Conservation (phyloP, 1,284 basidiomycete species). For the Pyrrhoderma lamaoense region DNA sequence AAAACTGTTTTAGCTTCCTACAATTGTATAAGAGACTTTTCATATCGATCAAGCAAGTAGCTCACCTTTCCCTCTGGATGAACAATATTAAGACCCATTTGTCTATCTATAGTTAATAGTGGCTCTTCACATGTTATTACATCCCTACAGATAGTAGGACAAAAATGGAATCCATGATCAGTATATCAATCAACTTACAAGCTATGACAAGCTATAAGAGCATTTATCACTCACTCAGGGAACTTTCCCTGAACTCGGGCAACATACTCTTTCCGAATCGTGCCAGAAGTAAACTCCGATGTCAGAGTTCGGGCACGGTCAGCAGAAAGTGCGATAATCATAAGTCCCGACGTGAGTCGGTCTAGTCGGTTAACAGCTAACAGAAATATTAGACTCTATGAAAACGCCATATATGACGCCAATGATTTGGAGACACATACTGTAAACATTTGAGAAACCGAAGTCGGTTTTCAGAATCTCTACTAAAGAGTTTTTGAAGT, state of each 20-base stretch:
- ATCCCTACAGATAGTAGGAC: no score
- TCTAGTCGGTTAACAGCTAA: conserved; percentile 95
- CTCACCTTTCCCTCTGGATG: conserved; percentile 86
- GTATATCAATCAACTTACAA: not conserved
- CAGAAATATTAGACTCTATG: not conserved
- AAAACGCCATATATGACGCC: not conserved
- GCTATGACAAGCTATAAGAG: conserved; percentile 2
- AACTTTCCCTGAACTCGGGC: conserved; percentile 82
- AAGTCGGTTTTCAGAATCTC: conserved; percentile 85
- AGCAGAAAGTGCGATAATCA: conserved; percentile 85
- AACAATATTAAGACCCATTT: conserved; percentile 93
- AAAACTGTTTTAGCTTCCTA: conserved; percentile 90
- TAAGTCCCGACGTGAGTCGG: conserved; percentile 89
- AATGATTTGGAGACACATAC: conserved; percentile 32
- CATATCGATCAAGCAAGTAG: not conserved
- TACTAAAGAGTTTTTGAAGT: conserved; percentile 81
- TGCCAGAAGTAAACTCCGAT: conserved; percentile 74
- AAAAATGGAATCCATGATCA: not conserved
- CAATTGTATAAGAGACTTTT: conserved; percentile 1
- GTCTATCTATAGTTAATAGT: conserved; percentile 87
- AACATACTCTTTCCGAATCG: conserved; percentile 86
- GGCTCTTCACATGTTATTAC: conserved; percentile 83
- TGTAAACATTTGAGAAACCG: conserved; percentile 76
- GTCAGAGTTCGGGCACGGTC: conserved; percentile 69
- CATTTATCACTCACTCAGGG: conserved; percentile 53